Base-by-base conservation (phyloP, 1,284 basidiomycete genomes). In the Trichosporon asahii region DNA sequence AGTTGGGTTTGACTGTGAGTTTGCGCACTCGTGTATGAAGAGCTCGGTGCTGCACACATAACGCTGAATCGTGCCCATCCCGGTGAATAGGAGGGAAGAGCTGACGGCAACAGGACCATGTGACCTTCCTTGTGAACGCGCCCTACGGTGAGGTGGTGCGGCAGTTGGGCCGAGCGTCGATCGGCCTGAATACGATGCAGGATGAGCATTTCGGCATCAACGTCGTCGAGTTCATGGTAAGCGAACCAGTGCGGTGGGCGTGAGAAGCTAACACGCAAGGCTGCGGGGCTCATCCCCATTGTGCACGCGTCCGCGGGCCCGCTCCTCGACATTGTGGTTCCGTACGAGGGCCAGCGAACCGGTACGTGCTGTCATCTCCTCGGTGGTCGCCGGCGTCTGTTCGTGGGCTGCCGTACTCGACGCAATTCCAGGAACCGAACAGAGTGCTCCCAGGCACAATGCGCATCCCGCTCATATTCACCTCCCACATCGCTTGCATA, bases 161-260 rank as follows among this genome's bases (percentile, higher is more conserved):
- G 1, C 89, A 89, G 84, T 86, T 99, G 0, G 87, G 89, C 0
- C 83, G 84, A 15, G 90, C 94, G 0, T 92, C 90, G 70, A 87
- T 98, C 4, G 96, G 97, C 0, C 80, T 98, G 27, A 96, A 93
- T 78, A 98, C 96, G 3, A 99, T 99, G 96, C 89, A 95, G 0
- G 95, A 99, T 79, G 97, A 99, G 82, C 96, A 99, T 81, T 99
- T 99, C 76, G 97, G 97, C 1, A 99, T 99, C 81, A 97, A 95
- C 76, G 88, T 99, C 21, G 96, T 99, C 8, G 96, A 99, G 81
- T 96, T 93, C 77, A 96, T 98, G 95, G 94, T 92, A 67, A 69
- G 88, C 81, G 49, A 40, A 8, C 31, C 31, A 6, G 31, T 6
- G 11, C 11, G 14, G 12, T 7, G 4, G 25, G 3, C 49, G 12